A percentile compares a stretch with the other conserved stretches of the same genome.
phyloP scores from a whole-genome alignment of 495 filamentous ascomycete species.

The Usnea hakonensis region DNA sequence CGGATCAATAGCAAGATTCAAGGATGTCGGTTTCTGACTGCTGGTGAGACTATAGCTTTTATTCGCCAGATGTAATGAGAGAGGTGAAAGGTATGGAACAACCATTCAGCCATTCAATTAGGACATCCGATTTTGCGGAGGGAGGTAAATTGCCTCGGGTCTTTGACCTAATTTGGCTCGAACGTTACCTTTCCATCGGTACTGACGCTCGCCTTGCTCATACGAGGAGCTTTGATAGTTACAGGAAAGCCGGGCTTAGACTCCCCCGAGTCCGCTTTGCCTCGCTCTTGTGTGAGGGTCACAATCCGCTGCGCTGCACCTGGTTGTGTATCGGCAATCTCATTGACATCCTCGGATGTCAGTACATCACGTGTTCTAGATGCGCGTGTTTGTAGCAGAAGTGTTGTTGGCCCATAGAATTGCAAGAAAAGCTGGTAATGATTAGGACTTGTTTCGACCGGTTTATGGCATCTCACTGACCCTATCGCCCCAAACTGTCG shows the following conservation, averaged over 20 bases:
- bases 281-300: slow-evolving; percentile 26
- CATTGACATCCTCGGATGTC: slow-evolving; percentile 67
- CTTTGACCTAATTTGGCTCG: slow-evolving; percentile 27
- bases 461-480: slow-evolving; percentile 32
- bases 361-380: slow-evolving; percentile 68
- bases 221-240: slow-evolving; percentile 33
- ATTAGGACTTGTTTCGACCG: slow-evolving; percentile 7
- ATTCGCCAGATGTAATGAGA: not conserved
- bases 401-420: slow-evolving; percentile 75
- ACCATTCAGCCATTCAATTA: not conserved
- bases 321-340: slow-evolving; percentile 68
- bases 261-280: slow-evolving; percentile 14
- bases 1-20: not conserved
- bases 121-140: not conserved
- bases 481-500: slow-evolving; percentile 88
- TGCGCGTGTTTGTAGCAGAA: slow-evolving; percentile 78
- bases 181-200: slow-evolving; percentile 64
- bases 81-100: not conserved
- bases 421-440: slow-evolving; percentile 64
- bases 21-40: not conserved
- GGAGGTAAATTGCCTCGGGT: not conserved
- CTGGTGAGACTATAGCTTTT: not conserved
- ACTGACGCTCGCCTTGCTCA: slow-evolving; percentile 51
- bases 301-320: slow-evolving; percentile 46
- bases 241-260: slow-evolving; percentile 26